These are phyloP conservation scores for Aspergillus sp. DNA, from an alignment of 2,329 filamentous ascomycete species.

Conservation along the genomic window DNA sequence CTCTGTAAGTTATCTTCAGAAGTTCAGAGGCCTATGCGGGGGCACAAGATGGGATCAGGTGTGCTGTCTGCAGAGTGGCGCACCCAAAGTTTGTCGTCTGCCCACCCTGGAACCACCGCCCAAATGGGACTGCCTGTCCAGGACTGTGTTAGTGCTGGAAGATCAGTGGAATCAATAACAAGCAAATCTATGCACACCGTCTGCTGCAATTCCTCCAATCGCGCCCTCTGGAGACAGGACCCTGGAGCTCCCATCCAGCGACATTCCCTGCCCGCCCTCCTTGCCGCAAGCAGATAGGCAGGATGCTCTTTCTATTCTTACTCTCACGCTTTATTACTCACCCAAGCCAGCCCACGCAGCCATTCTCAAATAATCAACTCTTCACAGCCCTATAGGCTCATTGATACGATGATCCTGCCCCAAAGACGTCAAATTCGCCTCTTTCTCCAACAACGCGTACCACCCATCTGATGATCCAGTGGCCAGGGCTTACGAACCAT, in stretches of 20 bases:
- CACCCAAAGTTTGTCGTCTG: constrained; percentile 1
- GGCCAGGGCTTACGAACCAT: neutral
- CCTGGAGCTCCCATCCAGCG: neutral
- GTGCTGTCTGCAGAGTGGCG: constrained; percentile 6
- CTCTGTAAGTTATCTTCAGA: neutral
- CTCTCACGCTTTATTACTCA: too few species aligned
- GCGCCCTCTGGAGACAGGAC: neutral
- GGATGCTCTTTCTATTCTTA: too few species aligned
- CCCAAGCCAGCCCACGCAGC: too few species aligned
- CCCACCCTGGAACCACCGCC: neutral
- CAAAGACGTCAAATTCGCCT: neutral
- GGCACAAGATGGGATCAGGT: constrained; percentile 4
- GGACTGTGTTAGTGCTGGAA: neutral
- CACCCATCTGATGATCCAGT: neutral
- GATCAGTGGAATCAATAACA: neutral
- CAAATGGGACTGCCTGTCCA: neutral
- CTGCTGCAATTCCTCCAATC: neutral
- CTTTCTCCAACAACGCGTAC: neutral
- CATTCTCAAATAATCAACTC: too few species aligned
- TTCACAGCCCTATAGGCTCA: neutral
- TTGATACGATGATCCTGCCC: neutral
- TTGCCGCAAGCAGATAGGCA: too few species aligned
- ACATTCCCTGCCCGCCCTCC: neutral
- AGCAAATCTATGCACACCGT: neutral
- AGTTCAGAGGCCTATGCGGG: neutral